These are phyloP conservation scores for Globisporangium ultimum DNA, from an alignment of 352 stramenopile genomes.

Conservation along the genomic window DNA sequence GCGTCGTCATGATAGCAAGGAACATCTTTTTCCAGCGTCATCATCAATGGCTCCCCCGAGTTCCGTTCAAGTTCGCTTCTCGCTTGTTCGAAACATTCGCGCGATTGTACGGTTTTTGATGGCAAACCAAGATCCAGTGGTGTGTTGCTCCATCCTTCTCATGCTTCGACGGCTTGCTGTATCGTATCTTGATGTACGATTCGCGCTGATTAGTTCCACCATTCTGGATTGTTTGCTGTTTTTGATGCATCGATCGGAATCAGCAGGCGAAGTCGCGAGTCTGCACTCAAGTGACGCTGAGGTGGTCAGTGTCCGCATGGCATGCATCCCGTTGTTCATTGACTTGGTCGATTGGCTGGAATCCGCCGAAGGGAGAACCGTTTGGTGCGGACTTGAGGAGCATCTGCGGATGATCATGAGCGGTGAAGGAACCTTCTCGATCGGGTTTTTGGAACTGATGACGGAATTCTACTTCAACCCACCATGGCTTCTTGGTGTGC, in stretches of 20 bases:
- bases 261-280: not conserved
- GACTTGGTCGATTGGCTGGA: slow-evolving; percentile 79
- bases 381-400: slow-evolving; percentile 82
- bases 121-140: slow-evolving; percentile 42
- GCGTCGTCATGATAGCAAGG: slow-evolving; percentile 17
- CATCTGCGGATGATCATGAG: slow-evolving; percentile 69
- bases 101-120: slow-evolving; percentile 60
- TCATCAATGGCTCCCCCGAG: slow-evolving; percentile 27
- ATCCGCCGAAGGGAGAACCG: slow-evolving; percentile 73
- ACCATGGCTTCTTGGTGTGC: slow-evolving; percentile 46
- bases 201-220: slow-evolving; percentile 75
- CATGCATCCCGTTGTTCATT: slow-evolving; percentile 63
- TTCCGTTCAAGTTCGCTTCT: slow-evolving; percentile 64
- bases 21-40: slow-evolving; percentile 6
- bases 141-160: slow-evolving; percentile 51
- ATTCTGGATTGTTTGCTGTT: slow-evolving; percentile 68
- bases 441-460: slow-evolving; percentile 77
- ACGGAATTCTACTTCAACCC: slow-evolving; percentile 85
- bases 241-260: slow-evolving; percentile 34
- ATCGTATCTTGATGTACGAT: slow-evolving; percentile 69
- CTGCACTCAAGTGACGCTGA: not conserved
- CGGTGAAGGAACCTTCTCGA: slow-evolving; percentile 60
- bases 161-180: slow-evolving; percentile 57
- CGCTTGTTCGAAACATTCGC: slow-evolving; percentile 66
- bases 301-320: slow-evolving; percentile 31